Evolutionary conservation across 2,329 filamentous ascomycete species (phyloP), one percentile per base, ranked within the genome.

Genomic region (Onygenales sp.): DNA sequence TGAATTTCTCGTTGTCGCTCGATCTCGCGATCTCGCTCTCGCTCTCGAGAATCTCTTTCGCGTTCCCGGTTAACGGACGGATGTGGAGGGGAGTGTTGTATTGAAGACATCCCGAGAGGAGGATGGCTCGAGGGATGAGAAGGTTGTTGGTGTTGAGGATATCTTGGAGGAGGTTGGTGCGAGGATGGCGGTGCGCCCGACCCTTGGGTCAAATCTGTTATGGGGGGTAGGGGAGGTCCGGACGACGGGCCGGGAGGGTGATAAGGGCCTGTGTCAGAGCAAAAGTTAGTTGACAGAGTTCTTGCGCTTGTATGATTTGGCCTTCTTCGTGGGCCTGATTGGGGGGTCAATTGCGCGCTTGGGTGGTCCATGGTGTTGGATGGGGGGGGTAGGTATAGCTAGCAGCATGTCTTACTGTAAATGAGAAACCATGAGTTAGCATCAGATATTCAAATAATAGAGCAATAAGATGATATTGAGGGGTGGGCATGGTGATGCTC

Each of bases 11-110:
- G 66, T 63, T 75, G 74, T 59, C 71, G 63, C 57, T 74, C 71
- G 14, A 73, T 63, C 52, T 47, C 45, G 3, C 45, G 44, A 10
- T 46, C 44, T 46, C 44, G 13, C 11, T 48, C 44, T 2, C 75
- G 67, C 49, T 81, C 76, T 68, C 81, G 75, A 68, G 79, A 74
- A 59, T 83, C 79, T 53, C 78, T 74, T 60, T 73, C 70, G 34
- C 68, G 69, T 51, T 72, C 69, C 56, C 71, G 65, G 58, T 72
- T 70, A 54, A 75, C 53, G 55, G 69, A 60, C 48, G 63, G 27
- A 60, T 73, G 64, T 13, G 71, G 66, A 52, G 70, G 70, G 42
- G 71, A 63, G 49, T 73, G 70, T 53, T 69, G 67, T 66, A 73
- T 73, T 21, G 69, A 66, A 3, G 66, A 66, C 43, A 73, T 71